Evolutionary conservation across 1,284 basidiomycete species (phyloP).

Genomic region (Apiotrichum porosum): DNA sequence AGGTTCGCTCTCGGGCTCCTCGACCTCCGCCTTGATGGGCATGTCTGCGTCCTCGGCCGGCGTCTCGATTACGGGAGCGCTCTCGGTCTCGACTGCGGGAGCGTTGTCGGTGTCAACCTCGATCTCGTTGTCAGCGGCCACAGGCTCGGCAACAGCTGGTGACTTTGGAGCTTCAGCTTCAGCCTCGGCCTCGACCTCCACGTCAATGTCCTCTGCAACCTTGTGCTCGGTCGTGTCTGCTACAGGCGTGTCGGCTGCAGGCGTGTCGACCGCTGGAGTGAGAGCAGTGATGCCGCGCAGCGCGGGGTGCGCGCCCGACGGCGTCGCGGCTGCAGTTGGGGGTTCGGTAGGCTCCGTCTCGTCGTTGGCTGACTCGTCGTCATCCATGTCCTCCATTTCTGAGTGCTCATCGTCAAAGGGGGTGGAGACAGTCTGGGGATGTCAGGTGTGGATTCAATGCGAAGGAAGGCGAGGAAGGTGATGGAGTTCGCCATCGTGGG

Average conservation of each 20-base stretch:
- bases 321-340: slow-evolving; percentile 12
- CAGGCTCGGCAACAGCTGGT: neutral
- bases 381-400: slow-evolving; percentile 1
- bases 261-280: slow-evolving; percentile 1
- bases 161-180: no score
- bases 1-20: no score
- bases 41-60: neutral
- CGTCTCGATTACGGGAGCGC: neutral
- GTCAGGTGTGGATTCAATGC: neutral
- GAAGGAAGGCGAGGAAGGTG: neutral
- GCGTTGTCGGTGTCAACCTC: no score
- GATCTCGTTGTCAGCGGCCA: no score
- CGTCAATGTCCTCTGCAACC: neutral
- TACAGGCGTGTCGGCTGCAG: neutral
- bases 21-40: no score
- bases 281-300: neutral
- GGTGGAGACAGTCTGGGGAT: slow-evolving; percentile 4
- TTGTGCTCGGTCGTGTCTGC: neutral
- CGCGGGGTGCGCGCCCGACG: slow-evolving; percentile 1
- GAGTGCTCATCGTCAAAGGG: slow-evolving; percentile 16
- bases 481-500: neutral
- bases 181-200: neutral
- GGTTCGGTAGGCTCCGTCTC: slow-evolving; percentile 5
- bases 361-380: slow-evolving; percentile 6
- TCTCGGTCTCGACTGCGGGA: no score